Percentiles rank a stretch among this genome's conserved stretches.
Conservation (phyloP, 2,329 filamentous ascomycete genomes). For the Penicillium decumbens region DNA sequence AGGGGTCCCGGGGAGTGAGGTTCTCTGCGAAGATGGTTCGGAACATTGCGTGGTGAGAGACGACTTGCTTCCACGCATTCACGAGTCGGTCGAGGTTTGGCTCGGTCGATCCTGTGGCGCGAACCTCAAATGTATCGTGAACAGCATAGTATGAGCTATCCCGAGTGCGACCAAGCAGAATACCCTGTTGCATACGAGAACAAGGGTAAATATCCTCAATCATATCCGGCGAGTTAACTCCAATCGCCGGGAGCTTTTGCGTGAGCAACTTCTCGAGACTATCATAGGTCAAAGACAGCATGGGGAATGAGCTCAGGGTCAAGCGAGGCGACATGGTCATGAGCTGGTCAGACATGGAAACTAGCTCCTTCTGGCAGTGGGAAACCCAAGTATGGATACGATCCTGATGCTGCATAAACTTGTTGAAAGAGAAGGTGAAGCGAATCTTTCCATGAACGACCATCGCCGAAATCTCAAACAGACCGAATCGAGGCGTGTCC, state of each 20-base stretch:
- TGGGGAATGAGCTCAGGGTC: constrained; percentile 44
- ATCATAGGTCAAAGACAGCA: constrained; percentile 44
- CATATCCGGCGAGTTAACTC: constrained; percentile 30
- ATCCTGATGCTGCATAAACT: constrained; percentile 45
- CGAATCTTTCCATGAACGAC: constrained; percentile 45
- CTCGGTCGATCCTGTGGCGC: constrained; percentile 6
- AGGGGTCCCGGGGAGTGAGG: constrained; percentile 30
- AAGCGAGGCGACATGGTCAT: constrained; percentile 21
- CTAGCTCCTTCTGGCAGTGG: constrained; percentile 34
- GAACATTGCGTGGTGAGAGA: constrained; percentile 33
- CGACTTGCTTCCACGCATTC: constrained; percentile 31
- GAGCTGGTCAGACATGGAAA: constrained; percentile 26
- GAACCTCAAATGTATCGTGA: constrained; percentile 37
- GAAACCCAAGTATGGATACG: constrained; percentile 44
- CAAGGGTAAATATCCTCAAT: constrained; percentile 44
- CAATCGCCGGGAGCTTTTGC: constrained; percentile 37
- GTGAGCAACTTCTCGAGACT: constrained; percentile 37
- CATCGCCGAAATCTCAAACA: constrained; percentile 52
- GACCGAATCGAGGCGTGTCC: constrained; percentile 44
- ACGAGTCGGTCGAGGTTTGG: constrained; percentile 27
- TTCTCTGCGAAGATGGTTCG: constrained; percentile 38
- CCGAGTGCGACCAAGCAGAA: constrained; percentile 32
- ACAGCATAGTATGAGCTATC: constrained; percentile 37
- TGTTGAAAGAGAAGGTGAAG: constrained; percentile 51
- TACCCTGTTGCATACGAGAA: constrained; percentile 37